Base-by-base conservation (phyloP, 148 eudicot genomes). In the Pharnaceum exiguum region DNA sequence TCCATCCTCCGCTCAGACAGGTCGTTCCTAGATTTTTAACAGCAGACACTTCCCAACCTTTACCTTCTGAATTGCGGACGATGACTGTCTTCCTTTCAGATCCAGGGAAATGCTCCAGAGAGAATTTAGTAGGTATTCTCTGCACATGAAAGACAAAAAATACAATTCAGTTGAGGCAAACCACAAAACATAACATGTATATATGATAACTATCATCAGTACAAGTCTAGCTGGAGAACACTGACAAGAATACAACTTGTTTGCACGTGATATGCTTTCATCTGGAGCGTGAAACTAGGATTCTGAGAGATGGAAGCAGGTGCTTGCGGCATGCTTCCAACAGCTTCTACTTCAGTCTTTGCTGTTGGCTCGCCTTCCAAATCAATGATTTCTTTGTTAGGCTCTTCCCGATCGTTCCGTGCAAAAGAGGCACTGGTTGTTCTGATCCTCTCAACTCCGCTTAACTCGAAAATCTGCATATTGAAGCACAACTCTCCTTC, bases 151-250 rank as follows among this genome's bases (percentile, higher is more conserved):
- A n/a, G n/a, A n/a, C n/a, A n/a, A n/a, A n/a, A n/a, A n/a, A n/a
- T 43, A 33, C 44, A 79, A 84, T 65, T 74, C 66, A 29, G 56
- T 74, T 48, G 79, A 70, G 70, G 32, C 67, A 31, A 47, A 56
- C 37, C 43, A 50, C 23, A 21, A 67, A 22, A 36, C 13, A 31
- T 19, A 10, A 26, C 58, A 52, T 17, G 22, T 52, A 40, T 17
- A 39, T 28, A 16, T 33, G 26, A 45, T 45, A 28, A 46, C 13
- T 31, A 12, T 60, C 44, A 32, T 50, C 19, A 15, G 10, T 18
- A 9, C 10, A 6, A 12, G 24, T 10, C 5, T 4, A 2, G n/a
- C n/a, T n/a, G n/a, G n/a, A 56, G 47, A 2, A 4, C 18, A 57
- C 50, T 57, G 7, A 57, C 62, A 2, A 57, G 26, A 10, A n/a